Conservation (phyloP, 257 asterid genomes). For the Lantana camara region DNA sequence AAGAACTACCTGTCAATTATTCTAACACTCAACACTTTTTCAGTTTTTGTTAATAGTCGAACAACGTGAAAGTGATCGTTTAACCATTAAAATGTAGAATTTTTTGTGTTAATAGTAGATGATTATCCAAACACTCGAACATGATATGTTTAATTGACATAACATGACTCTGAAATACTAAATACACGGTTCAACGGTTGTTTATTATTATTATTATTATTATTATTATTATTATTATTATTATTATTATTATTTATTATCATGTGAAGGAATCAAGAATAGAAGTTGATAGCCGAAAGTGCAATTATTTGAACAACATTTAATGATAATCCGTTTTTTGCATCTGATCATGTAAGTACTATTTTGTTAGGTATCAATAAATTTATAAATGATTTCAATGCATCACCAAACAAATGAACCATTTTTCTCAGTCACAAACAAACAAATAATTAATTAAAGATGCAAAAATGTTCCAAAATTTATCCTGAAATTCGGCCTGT, state of each 20-base stretch:
- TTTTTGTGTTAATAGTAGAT: no score
- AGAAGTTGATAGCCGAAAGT: constrained; percentile 2
- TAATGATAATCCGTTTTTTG: background rate
- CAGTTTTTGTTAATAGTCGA: background rate
- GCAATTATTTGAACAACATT: background rate
- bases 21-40: background rate
- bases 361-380: background rate
- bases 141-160: no score
- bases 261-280: no score
- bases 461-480: background rate
- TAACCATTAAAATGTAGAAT: no score
- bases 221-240: no score
- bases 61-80: no score
- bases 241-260: no score
- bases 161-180: no score
- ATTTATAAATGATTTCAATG: background rate
- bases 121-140: no score
- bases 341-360: background rate
- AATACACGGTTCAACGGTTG: no score
- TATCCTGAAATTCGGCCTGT: background rate
- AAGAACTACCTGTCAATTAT: no score
- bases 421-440: background rate
- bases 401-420: background rate
- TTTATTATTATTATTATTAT: no score
- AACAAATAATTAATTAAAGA: background rate